These are phyloP conservation scores for Sugiyamaella floridensis DNA, from an alignment of 805 yeast species.

Conservation along the genomic window DNA sequence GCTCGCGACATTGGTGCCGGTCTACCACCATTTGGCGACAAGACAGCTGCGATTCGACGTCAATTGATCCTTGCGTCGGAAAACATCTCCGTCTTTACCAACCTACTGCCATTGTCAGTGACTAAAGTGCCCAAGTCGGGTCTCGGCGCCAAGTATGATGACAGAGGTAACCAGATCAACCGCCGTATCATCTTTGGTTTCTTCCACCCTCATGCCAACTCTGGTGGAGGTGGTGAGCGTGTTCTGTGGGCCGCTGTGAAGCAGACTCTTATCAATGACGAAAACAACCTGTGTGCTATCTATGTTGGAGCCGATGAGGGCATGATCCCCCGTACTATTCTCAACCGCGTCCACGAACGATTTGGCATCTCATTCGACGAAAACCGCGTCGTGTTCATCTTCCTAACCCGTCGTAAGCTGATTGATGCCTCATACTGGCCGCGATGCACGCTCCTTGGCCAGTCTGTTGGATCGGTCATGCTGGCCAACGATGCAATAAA, in stretches of 20 bases:
- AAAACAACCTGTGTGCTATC: slow-evolving; percentile 51
- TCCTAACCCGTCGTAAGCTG: slow-evolving; percentile 46
- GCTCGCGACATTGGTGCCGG: slow-evolving; percentile 17
- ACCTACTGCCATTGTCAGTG: slow-evolving; percentile 9
- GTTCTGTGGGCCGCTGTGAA: slow-evolving; percentile 92
- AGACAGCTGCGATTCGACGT: slow-evolving; percentile 33
- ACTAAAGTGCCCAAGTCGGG: slow-evolving; percentile 12
- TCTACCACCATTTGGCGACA: slow-evolving; percentile 18
- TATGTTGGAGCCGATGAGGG: slow-evolving; percentile 56
- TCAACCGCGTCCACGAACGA: slow-evolving; percentile 37
- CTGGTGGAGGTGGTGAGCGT: slow-evolving; percentile 98
- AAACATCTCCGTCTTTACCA: slow-evolving; percentile 28
- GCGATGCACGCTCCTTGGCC: slow-evolving; percentile 75
- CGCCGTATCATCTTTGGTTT: slow-evolving; percentile 62
- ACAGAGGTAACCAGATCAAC: slow-evolving; percentile 14
- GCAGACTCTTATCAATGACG: slow-evolving; percentile 49
- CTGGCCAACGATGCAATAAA: slow-evolving; percentile 65
- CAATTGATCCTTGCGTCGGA: slow-evolving; percentile 32
- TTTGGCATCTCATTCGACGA: slow-evolving; percentile 46
- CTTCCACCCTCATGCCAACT: slow-evolving; percentile 92
- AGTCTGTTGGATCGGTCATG: slow-evolving; percentile 70
- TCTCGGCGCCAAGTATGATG: slow-evolving; percentile 10
- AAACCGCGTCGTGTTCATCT: slow-evolving; percentile 53
- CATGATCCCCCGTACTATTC: slow-evolving; percentile 41
- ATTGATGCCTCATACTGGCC: slow-evolving; percentile 74